phyloP scores from a whole-genome alignment of 306 rosid species.

The Quillaja saponaria region DNA sequence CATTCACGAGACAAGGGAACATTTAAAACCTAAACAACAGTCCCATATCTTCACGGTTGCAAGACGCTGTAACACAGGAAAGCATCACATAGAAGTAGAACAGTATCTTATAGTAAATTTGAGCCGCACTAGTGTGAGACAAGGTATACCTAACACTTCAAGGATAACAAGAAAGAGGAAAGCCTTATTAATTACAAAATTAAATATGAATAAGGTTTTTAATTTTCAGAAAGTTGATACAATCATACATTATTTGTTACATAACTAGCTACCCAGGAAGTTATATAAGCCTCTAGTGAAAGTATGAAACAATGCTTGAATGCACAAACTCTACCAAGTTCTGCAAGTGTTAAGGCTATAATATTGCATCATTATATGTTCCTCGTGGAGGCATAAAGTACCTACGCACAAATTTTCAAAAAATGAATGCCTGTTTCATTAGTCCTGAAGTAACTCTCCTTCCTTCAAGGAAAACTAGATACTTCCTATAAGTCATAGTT shows the following conservation, averaged over 20 bases:
- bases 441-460: not conserved
- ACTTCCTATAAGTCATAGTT: not conserved
- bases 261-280: too few species aligned
- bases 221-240: conserved; percentile 1
- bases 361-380: conserved; percentile 14
- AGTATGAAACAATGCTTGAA: too few species aligned
- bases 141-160: conserved; percentile 7
- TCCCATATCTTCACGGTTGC: not conserved
- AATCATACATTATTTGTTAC: too few species aligned
- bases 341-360: conserved; percentile 3
- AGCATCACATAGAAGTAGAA: conserved; percentile 7
- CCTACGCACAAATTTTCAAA: not conserved
- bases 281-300: too few species aligned
- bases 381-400: too few species aligned
- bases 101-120: not conserved
- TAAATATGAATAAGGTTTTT: not conserved
- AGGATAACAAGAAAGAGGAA: conserved; percentile 19
- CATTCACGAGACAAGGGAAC: conserved; percentile 3
- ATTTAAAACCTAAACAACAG: conserved; percentile 12
- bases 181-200: conserved; percentile 6
- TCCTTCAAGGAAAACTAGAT: not conserved
- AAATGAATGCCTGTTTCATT: not conserved
- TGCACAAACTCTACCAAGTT: conserved; percentile 4
- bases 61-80: conserved; percentile 12
- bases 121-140: conserved; percentile 13